phyloP scores from a whole-genome alignment of 1,284 basidiomycete genomes.

The Pyrrhoderma lamaoense region DNA sequence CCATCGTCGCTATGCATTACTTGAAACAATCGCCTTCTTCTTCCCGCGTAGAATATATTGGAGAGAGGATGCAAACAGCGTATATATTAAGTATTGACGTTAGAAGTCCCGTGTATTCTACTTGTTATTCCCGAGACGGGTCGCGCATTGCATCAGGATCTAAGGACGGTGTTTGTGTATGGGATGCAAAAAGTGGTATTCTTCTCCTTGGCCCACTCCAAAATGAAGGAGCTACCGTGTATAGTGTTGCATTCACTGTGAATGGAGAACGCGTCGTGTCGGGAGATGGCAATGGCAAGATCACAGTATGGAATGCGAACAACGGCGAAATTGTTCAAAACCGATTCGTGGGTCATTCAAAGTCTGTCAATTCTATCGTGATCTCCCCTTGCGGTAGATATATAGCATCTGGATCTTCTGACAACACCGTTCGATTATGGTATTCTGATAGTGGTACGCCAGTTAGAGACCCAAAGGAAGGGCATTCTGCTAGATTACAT shows the following conservation, averaged over 20 bases:
- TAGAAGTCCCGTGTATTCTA: too few species aligned
- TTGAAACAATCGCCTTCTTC: neutral
- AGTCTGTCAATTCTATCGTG: neutral
- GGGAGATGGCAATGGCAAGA: neutral
- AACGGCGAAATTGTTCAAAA: too few species aligned
- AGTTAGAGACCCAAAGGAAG: neutral
- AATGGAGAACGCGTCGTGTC: constrained; percentile 7
- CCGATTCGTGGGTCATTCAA: too few species aligned
- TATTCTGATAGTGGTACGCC: neutral
- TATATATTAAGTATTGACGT: neutral
- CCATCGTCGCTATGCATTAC: neutral
- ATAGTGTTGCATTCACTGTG: neutral
- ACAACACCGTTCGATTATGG: neutral
- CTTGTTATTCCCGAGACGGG: too few species aligned
- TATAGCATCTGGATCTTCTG: neutral
- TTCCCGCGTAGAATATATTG: neutral
- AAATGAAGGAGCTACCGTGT: too few species aligned
- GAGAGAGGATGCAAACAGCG: neutral
- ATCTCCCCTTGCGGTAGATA: neutral
- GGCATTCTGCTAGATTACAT: neutral
- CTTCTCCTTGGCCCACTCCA: too few species aligned
- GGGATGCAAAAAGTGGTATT: too few species aligned
- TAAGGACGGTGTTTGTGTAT: too few species aligned
- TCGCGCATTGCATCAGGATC: too few species aligned
- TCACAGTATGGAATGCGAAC: constrained; percentile 3